Conservation (phyloP, 139 green algal genomes). For the Pleodorina starrii region DNA sequence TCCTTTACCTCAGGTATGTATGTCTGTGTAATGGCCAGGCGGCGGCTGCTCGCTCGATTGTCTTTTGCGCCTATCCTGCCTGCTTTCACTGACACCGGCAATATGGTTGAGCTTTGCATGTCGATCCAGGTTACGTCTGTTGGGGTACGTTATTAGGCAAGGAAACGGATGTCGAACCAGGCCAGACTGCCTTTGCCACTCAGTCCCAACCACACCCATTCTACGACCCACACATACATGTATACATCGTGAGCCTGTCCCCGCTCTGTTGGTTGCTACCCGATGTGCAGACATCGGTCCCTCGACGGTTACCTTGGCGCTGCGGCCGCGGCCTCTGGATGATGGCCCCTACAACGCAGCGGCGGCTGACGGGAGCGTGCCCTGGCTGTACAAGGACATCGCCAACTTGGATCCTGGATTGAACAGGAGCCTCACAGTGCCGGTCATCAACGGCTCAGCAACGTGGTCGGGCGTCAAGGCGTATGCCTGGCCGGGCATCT, state of each 20-base stretch:
- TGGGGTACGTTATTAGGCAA: no score
- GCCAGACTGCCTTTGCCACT: no score
- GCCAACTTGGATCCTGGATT: slow-evolving; percentile 4
- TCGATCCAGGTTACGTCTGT: no score
- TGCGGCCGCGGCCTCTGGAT: neutral
- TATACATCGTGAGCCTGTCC: no score
- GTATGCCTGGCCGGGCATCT: neutral
- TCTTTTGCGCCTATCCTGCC: no score
- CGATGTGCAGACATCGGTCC: neutral
- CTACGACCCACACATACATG: no score
- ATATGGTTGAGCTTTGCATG: no score
- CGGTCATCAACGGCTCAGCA: neutral
- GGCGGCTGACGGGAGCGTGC: neutral
- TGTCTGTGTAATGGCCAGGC: no score
- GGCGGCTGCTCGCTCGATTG: no score
- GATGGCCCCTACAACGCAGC: neutral
- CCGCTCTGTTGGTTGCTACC: neutral
- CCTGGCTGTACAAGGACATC: neutral
- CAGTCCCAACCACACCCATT: no score
- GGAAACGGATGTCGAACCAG: no score
- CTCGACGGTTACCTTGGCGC: neutral
- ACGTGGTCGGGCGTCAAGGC: neutral
- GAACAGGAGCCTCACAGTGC: neutral
- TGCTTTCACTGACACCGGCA: no score
- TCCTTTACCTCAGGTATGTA: neutral